Base-by-base conservation (phyloP, 768 basidiomycete species). In the Pleurotus giganteus region DNA sequence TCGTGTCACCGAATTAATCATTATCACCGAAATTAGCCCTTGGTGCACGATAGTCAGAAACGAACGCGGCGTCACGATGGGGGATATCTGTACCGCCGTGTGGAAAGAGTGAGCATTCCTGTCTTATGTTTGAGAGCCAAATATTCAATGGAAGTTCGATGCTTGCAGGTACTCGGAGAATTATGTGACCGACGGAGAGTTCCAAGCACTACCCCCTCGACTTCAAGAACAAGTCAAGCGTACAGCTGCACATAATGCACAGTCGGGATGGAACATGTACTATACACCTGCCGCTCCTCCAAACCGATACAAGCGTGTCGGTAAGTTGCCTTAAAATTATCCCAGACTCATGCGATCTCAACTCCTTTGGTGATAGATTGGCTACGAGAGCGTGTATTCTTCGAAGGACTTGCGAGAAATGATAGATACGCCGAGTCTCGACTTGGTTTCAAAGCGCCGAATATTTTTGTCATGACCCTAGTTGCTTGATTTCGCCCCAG, bases 21-120 rank as follows among this genome's bases (percentile, higher is more conserved):
- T 88, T 55, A 81, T 86, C 60, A 80, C 80, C 11, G 66, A 74
- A 43, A 71, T 77, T 39, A 85, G 81, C 41, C 91, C 91, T 1
- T 93, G 91, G 91, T 88, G 87, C 65, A 88, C 86, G 5, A 83
- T 83, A 54, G 77, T 89, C 47, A 82, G 77, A 68, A 91, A 86
- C 63, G 81, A 85, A 13, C 69, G 72, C 0, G 91, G 91, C 0
- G 88, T 94, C 15, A 91, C 89, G 2, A 77, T 89, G 58, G 79
- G 78, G 15, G 89, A 94, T 64, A 77, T 93, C n/a, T 88, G 85
- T 61, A 74, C 75, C 3, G 69, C 77, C n/a, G 69, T 93, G 42
- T 89, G 81, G 76, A 84, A 83, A 67, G 90, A 93, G 91, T 93
- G 57, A 31, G 86, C 24, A 12, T 15, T 47, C 29, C 8, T 17